Evolutionary conservation across 176 grass and related monocot genomes (phyloP).

Genomic region (Rhynchospora breviuscula): DNA sequence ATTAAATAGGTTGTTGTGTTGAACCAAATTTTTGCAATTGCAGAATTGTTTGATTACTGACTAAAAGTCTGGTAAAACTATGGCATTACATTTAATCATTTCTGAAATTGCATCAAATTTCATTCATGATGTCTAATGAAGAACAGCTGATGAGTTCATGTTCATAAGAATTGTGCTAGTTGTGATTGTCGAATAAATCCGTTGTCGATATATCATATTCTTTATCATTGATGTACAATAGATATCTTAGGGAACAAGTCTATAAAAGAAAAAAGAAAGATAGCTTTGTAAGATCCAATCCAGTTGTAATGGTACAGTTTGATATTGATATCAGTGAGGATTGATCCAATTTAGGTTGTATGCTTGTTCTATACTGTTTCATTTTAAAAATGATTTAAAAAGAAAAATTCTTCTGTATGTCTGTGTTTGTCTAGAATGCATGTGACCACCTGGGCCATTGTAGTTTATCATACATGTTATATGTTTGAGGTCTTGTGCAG

Average conservation of each 20-base stretch:
- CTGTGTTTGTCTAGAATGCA: neutral
- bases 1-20: neutral
- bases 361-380: neutral
- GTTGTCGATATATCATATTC: neutral
- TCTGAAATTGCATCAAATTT: neutral
- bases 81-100: neutral
- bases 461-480: neutral
- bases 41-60: neutral
- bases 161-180: neutral
- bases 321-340: neutral
- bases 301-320: neutral
- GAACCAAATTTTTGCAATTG: neutral
- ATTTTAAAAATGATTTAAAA: neutral
- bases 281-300: neutral
- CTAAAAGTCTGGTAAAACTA: neutral
- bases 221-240: neutral
- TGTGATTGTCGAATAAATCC: neutral
- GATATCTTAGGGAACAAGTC: neutral
- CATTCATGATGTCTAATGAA: too few relatives aligned
- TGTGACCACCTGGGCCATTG: neutral
- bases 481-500: neutral
- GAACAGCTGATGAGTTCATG: neutral
- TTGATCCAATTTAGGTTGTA: neutral
- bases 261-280: neutral
- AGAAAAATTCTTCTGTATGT: neutral